A percentile compares a stretch with the other conserved stretches of the same genome.
These are phyloP conservation scores for Cystobasidium tubakii DNA, from an alignment of 768 basidiomycete genomes.

Conservation along the genomic window DNA sequence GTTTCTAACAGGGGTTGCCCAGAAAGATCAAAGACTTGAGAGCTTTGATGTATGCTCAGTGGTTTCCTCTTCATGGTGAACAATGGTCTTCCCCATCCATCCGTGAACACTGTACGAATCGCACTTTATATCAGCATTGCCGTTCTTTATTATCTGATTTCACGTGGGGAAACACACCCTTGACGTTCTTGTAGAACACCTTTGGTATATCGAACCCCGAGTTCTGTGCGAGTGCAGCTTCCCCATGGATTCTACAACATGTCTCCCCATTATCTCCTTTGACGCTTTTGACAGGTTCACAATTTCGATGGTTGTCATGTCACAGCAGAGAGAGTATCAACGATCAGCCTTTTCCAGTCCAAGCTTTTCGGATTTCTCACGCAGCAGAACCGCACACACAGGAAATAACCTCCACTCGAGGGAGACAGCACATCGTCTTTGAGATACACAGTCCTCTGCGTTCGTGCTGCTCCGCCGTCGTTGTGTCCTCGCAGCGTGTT, in stretches of 20 bases:
- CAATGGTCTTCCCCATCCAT: conserved; percentile 2
- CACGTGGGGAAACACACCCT: background rate
- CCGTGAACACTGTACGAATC: conserved; percentile 9
- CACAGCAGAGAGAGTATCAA: no score
- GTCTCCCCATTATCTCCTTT: conserved; percentile 3
- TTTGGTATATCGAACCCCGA: conserved; percentile 9
- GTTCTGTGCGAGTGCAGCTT: background rate
- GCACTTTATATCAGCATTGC: no score
- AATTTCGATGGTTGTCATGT: no score
- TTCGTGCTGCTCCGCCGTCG: background rate
- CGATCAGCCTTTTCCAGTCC: background rate
- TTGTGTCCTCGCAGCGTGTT: background rate
- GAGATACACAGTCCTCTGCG: background rate
- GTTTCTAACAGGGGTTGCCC: background rate
- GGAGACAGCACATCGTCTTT: conserved; percentile 3
- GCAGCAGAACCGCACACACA: background rate
- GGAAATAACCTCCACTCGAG: background rate
- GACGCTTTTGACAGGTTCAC: no score
- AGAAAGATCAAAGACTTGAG: background rate
- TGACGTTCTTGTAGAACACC: conserved; percentile 7
- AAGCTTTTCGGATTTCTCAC: no score
- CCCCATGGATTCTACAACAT: conserved; percentile 3
- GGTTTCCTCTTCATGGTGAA: conserved; percentile 5
- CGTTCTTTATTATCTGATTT: background rate
- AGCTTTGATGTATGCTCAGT: conserved; percentile 7